Percentiles rank a stretch among this genome's conserved stretches.
phyloP scores from a whole-genome alignment of 2,329 filamentous ascomycete species.

The Daldinia sp. region DNA sequence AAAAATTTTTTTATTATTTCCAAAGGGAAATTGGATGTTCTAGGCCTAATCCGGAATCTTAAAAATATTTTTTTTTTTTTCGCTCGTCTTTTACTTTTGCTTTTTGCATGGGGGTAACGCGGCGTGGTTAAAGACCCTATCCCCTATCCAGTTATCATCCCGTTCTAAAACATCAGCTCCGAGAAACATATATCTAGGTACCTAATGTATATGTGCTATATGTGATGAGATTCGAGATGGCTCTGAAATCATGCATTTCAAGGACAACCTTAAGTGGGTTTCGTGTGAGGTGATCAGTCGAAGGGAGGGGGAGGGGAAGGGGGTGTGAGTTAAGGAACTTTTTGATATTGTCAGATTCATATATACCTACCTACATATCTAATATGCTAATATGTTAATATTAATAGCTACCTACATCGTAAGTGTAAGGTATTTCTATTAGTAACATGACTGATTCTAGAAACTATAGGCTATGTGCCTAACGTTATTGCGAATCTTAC shows the following conservation, averaged over 20 bases:
- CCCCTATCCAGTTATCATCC: constrained; percentile 3
- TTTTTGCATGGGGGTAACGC: background rate
- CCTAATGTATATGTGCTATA: no score
- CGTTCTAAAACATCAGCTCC: constrained; percentile 2
- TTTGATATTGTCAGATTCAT: background rate
- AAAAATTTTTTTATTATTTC: background rate
- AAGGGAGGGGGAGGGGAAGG: background rate
- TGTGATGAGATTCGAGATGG: constrained; percentile 10
- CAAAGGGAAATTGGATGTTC: background rate
- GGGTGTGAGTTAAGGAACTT: background rate
- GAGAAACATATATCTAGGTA: background rate
- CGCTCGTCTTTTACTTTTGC: background rate
- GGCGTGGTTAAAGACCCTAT: background rate
- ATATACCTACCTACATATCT: background rate
- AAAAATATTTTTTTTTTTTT: background rate
- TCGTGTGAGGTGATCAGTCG: background rate
- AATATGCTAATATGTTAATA: background rate
- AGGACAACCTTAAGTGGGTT: background rate
- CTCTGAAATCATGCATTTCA: background rate
- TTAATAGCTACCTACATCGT: background rate
- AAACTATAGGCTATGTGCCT: background rate
- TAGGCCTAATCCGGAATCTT: constrained; percentile 1
- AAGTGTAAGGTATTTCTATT: background rate
- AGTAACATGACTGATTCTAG: background rate
- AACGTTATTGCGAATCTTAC: no score